Base-by-base conservation (phyloP, 371 early-diverging fungal species). In the Mucor circinelloides region DNA sequence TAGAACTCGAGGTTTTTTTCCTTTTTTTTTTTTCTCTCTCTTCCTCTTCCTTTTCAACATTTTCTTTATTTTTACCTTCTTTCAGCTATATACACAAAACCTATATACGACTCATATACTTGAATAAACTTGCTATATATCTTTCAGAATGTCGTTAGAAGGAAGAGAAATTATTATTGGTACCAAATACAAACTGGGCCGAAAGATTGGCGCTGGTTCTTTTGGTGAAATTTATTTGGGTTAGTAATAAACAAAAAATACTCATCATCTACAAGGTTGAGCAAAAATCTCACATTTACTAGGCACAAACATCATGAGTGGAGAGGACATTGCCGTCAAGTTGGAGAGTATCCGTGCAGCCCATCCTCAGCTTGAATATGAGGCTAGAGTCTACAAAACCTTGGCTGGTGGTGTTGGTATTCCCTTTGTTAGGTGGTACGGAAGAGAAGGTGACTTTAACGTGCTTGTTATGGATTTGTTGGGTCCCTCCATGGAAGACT, bases 171-270 rank as follows among this genome's bases (percentile, higher is more conserved):
- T 74, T 66, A 68, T 80, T 58, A 68, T 79, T 67, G 98, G 94
- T 66, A 91, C 92, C 84, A 96, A 95, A 80, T 99, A 94, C 85
- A 86, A 93, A 70, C 82, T 99, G 60, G 95, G 97, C 57, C 87
- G 95, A 69, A 99, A 98, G 87, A 97, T 99, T 80, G 99, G 99
- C 64, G 92, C 95, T 60, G 99, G 99, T 68, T 95, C 97, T 50
- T 99, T 99, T 90, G 99, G 99, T 63, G 99, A 99, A 79, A 98
- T 99, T 75, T 99, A 95, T 80, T 86, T 97, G 60, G 97, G 96
- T 92, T 84, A 67, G 40, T 59, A 40, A 48, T 17, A 44, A 30
- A 59, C 36, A 25, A 30, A 31, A 21, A 46, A 64, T 15, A 38
- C 17, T 44, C 58, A 36, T 61, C 60, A 34, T 56, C 66, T 46